Evolutionary conservation across 768 basidiomycete genomes (phyloP).

Genomic region (Harrya chromipes): DNA sequence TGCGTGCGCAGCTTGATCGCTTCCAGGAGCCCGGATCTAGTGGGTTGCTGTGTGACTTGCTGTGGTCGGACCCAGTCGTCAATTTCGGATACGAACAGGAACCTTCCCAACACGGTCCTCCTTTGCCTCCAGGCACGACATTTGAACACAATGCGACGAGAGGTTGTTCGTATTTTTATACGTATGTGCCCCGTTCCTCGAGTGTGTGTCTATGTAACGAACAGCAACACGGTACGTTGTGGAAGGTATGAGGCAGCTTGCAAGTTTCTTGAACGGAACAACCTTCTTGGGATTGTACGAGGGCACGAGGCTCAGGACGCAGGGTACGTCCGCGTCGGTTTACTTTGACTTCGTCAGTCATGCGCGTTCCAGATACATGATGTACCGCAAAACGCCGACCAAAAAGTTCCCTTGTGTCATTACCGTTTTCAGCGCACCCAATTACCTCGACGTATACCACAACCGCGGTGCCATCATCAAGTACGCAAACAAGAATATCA

Average conservation of each 20-base stretch:
- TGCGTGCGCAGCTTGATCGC: constrained; percentile 68
- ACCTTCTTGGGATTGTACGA: constrained; percentile 86
- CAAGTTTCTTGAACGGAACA: constrained; percentile 89
- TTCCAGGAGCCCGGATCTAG: constrained; percentile 92
- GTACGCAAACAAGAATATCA: constrained; percentile 96
- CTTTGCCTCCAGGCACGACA: constrained; percentile 53
- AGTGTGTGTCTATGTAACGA: background rate
- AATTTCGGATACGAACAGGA: constrained; percentile 85
- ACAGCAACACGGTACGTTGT: background rate
- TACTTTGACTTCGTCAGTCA: background rate
- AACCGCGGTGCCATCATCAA: constrained; percentile 97
- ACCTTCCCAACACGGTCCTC: constrained; percentile 44
- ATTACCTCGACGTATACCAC: constrained; percentile 96
- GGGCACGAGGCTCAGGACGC: constrained; percentile 99
- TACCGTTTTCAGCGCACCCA: constrained; percentile 97
- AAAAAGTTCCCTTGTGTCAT: constrained; percentile 97
- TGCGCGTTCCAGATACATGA: constrained; percentile 60
- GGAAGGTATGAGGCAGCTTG: constrained; percentile 86
- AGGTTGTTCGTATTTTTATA: constrained; percentile 91
- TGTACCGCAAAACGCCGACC: constrained; percentile 93
- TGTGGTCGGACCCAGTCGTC: constrained; percentile 93
- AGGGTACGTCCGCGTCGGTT: constrained; percentile 51
- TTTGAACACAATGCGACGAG: constrained; percentile 82
- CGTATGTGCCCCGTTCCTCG: constrained; percentile 48
- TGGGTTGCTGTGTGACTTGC: constrained; percentile 89